Conservation (phyloP, 768 basidiomycete genomes). For the Leucocoprinus birnbaumii region DNA sequence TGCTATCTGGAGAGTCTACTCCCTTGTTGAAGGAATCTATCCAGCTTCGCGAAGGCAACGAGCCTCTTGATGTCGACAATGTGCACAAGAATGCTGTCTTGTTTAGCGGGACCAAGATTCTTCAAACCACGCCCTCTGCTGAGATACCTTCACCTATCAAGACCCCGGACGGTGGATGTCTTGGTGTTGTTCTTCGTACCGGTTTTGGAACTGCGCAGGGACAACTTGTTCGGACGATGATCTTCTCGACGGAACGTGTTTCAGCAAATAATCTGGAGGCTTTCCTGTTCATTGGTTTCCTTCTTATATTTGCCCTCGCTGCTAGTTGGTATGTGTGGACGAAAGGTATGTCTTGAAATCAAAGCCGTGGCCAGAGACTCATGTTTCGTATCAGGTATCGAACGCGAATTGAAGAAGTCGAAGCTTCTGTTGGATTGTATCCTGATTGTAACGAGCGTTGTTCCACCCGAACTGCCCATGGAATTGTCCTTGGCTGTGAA, state of each 20-base stretch:
- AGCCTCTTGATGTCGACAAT: conserved; percentile 82
- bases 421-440: conserved; percentile 95
- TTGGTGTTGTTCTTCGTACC: conserved; percentile 89
- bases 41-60: conserved; percentile 71
- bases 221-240: conserved; percentile 97
- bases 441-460: conserved; percentile 94
- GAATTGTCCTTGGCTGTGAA: conserved; percentile 96
- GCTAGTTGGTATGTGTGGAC: conserved; percentile 99
- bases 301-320: conserved; percentile 95
- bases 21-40: conserved; percentile 96
- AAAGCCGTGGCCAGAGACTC: neutral
- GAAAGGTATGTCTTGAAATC: conserved; percentile 57
- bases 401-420: conserved; percentile 89
- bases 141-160: conserved; percentile 43
- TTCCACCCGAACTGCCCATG: conserved; percentile 98
- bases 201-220: conserved; percentile 98
- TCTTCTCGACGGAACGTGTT: conserved; percentile 95
- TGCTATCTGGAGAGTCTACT: conserved; percentile 98
- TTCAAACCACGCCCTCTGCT: conserved; percentile 67
- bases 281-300: conserved; percentile 97
- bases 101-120: conserved; percentile 96
- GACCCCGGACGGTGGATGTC: conserved; percentile 90
- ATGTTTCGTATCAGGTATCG: conserved; percentile 57
- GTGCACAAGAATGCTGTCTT: conserved; percentile 85
- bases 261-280: conserved; percentile 95